Conservation (phyloP, 768 basidiomycete species). For the Mycena capillaripes region DNA sequence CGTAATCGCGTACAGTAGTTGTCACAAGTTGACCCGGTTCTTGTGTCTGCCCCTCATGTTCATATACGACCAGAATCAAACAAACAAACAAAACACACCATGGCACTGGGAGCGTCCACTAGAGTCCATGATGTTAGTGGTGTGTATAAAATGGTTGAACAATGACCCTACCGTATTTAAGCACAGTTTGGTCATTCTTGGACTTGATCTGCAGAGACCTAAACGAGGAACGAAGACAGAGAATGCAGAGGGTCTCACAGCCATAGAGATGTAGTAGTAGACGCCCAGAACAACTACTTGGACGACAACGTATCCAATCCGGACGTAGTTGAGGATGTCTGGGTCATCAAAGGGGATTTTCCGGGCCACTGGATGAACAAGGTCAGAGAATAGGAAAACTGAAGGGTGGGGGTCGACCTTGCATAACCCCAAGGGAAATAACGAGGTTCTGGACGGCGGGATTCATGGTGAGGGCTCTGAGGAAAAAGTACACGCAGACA, state of each 20-base stretch:
- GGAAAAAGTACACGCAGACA: constrained; percentile 5
- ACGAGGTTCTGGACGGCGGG: constrained; percentile 84
- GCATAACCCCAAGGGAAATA: constrained; percentile 95
- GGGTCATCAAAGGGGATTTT: constrained; percentile 94
- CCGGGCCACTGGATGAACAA: constrained; percentile 76
- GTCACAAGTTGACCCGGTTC: constrained; percentile 83
- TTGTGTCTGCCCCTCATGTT: constrained; percentile 57
- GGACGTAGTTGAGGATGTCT: constrained; percentile 82
- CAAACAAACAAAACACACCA: constrained; percentile 64
- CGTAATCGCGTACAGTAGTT: constrained; percentile 96
- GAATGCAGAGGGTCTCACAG: constrained; percentile 59
- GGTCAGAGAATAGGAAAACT: background rate
- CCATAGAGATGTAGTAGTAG: constrained; percentile 86
- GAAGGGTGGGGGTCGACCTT: constrained; percentile 60
- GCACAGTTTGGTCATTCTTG: constrained; percentile 95
- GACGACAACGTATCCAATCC: constrained; percentile 83
- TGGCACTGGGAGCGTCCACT: constrained; percentile 84
- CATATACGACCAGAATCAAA: background rate
- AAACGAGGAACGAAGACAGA: background rate
- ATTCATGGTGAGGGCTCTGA: constrained; percentile 66
- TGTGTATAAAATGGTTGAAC: background rate
- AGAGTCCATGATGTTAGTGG: constrained; percentile 2
- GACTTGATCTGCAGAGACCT: constrained; percentile 77
- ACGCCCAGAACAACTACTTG: constrained; percentile 79
- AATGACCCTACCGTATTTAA: constrained; percentile 87